Base-by-base conservation (phyloP, 768 basidiomycete genomes). In the Tylopilus subfusipes region DNA sequence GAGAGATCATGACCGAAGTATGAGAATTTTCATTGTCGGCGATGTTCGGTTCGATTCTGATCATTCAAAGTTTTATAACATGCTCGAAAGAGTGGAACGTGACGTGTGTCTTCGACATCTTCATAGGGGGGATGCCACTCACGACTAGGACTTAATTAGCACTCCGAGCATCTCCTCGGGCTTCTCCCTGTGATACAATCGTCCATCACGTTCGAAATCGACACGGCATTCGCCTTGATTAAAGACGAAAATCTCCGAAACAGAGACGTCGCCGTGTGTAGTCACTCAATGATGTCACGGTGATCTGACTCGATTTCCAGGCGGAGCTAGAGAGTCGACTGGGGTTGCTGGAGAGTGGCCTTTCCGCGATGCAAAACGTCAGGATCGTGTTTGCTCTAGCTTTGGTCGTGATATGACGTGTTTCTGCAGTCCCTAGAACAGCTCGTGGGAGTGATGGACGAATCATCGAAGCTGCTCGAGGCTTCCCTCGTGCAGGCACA, bases 361-460 rank as follows among this genome's bases (percentile, higher is more conserved):
- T 74, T 22, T 48, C 45, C 43, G 31, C 55, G 3, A 66, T 73
- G 67, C 68, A 74, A 54, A 63, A 65, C 48, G 73, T 75, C n/a
- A 54, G 58, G 42, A 38, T 6, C 18, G 13, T 43, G 27, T 57
- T 45, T n/a, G 27, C 58, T 55, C 62, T 65, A 1, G 24, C 8
- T 11, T 38, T 13, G 50, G 59, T 11, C 48, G 53, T 30, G 10
- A 44, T 46, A 62, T 59, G 65, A 73, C 33, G 48, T 52, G 36
- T 38, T 38, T 14, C 27, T 8, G 3, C 30, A 68, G 67, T 63
- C 61, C 22, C 36, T 68, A 24, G 57, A 54, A n/a, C 60, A 57
- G 27, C 52, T 70, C 8, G 39, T 50, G 38, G 48, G 46, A 9
- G 43, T 63, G 33, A 24, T 62, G 25, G 56, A 57, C 22, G 55